Percentiles rank a stretch among this genome's conserved stretches.
These are phyloP conservation scores for Fusarium sp. DNA, from an alignment of 2,329 filamentous ascomycete genomes.

Conservation along the genomic window DNA sequence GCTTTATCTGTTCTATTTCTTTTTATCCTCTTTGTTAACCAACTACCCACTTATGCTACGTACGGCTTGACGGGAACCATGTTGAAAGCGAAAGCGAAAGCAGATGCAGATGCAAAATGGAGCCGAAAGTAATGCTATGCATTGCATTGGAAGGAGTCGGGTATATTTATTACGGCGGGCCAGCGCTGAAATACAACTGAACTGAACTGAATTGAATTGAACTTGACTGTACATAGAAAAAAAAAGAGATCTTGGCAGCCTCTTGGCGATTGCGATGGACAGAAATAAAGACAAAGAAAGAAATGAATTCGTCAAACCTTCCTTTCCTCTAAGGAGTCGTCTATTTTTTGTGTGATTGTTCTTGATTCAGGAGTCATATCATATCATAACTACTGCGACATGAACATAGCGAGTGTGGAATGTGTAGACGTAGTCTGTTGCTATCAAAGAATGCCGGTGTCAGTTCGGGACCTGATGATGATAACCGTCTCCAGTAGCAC, in stretches of 20 bases:
- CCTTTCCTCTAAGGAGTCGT: background rate
- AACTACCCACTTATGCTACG: conserved; percentile 12
- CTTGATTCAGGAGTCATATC: background rate
- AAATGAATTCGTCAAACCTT: conserved; percentile 15
- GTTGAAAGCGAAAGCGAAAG: conserved; percentile 12
- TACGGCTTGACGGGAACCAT: conserved; percentile 30
- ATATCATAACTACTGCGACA: background rate
- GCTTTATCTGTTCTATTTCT: conserved; percentile 9
- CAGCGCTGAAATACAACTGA: conserved; percentile 42
- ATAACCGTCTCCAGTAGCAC: background rate
- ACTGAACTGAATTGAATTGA: too few species aligned
- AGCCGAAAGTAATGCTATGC: conserved; percentile 41
- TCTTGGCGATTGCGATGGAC: conserved; percentile 21
- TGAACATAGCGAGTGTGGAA: conserved; percentile 2
- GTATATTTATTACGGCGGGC: conserved; percentile 38
- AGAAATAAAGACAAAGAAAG: conserved; percentile 30
- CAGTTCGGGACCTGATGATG: background rate
- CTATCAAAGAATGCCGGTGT: background rate
- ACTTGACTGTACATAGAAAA: conserved; percentile 42
- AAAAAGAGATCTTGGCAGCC: conserved; percentile 40
- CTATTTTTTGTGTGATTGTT: background rate
- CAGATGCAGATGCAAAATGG: background rate
- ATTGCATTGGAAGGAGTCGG: conserved; percentile 47
- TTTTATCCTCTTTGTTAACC: conserved; percentile 8
- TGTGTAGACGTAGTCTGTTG: conserved; percentile 9